Base-by-base conservation (phyloP, 2,329 filamentous ascomycete genomes). In the Trichoderma brevicompactum region DNA sequence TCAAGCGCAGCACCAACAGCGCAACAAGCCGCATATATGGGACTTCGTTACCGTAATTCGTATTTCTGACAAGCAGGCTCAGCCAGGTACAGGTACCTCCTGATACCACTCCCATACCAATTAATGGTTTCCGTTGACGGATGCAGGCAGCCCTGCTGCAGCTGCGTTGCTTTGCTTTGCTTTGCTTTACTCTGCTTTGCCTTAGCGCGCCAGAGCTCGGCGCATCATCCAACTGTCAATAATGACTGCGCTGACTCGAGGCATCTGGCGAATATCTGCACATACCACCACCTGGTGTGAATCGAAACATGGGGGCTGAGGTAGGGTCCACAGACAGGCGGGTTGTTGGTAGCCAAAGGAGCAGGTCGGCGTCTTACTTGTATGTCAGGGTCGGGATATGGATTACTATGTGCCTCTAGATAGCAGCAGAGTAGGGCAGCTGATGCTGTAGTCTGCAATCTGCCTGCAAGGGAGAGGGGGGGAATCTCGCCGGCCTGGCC, bases 81-180 rank as follows among this genome's bases (percentile, higher is more conserved):
- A 17, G 19, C 17, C 58, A 17, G 19, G 19, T 59, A 59, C 55
- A n/a, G 32, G 17, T 23, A 38, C 55, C 43, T 28, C 23, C 32
- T 19, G 40, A 17, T n/a, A 23, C n/a, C n/a, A n/a, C 1, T 58
- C 40, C 10, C n/a, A 8, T n/a, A n/a, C 54, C 54, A 34, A 44
- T 44, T 56, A 44, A 34, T 34, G 40, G 23, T 5, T 28, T 28
- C 38, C n/a, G 53, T n/a, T 28, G 38, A 58, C 32, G 55, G 55
- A 34, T 48, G 41, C 55, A 38, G 55, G 32, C 55, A 59, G 55
- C 41, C 23, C 23, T 36, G 40, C 54, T 46, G 54, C 54, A 58
- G 55, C 41, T 59, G 55, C 43, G 19, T 38, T 23, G 23, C 23
- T 2, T 28, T 28, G 23, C 23, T 2, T 28, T 28, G 23, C 23